These are phyloP conservation scores for Neurospora pannonica DNA, from an alignment of 495 filamentous ascomycete species.

Conservation along the genomic window DNA sequence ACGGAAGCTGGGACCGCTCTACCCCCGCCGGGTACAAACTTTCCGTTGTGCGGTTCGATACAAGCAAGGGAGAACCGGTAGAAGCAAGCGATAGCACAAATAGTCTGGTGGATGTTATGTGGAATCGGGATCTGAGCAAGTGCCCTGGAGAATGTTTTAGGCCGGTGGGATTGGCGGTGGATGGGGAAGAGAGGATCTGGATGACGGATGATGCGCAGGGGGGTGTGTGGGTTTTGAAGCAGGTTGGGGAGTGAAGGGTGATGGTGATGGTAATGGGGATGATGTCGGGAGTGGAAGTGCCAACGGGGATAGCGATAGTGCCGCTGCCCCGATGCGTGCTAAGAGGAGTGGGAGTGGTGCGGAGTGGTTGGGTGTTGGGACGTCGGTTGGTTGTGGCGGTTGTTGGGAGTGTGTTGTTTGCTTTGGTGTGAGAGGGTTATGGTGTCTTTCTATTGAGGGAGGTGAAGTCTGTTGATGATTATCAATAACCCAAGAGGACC, in stretches of 20 bases:
- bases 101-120: slow-evolving; percentile 39
- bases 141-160: slow-evolving; percentile 46
- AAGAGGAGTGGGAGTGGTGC: not conserved
- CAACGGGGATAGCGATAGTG: not conserved
- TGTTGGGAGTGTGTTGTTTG: slow-evolving; percentile 5
- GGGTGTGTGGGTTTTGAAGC: slow-evolving; percentile 45
- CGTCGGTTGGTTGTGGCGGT: slow-evolving; percentile 3
- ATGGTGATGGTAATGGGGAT: not conserved
- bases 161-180: slow-evolving; percentile 46
- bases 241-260: slow-evolving; percentile 1
- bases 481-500: no score
- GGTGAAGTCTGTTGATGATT: not conserved
- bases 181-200: slow-evolving; percentile 38
- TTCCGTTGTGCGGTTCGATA: slow-evolving; percentile 31
- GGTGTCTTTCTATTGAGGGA: not conserved
- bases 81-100: slow-evolving; percentile 29
- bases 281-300: not conserved
- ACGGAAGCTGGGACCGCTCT: slow-evolving; percentile 45
- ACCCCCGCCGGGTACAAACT: slow-evolving; percentile 49
- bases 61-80: slow-evolving; percentile 29
- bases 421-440: not conserved
- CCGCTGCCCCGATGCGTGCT: not conserved
- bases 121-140: slow-evolving; percentile 30
- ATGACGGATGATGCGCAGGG: slow-evolving; percentile 49
- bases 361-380: slow-evolving; percentile 3